phyloP scores from a whole-genome alignment of 257 asterid species.

The Solanum rostratum region DNA sequence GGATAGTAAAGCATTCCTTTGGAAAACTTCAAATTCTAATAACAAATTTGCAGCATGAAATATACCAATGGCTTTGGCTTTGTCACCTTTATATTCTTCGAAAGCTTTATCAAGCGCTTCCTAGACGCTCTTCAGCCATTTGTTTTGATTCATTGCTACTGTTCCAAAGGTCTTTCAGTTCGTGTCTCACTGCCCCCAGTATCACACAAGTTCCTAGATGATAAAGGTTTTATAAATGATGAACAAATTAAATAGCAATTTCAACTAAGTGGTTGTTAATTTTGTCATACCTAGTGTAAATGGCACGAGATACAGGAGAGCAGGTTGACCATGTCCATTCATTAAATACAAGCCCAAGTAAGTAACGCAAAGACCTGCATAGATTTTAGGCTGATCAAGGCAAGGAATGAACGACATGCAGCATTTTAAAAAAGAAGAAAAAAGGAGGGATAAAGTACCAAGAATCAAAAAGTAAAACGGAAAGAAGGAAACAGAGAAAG shows the following conservation, averaged over 20 bases:
- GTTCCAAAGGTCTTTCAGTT: conserved; percentile 69
- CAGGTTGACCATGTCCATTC: conserved; percentile 96
- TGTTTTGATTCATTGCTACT: conserved; percentile 21
- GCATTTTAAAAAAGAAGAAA: not conserved
- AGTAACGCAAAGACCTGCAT: conserved; percentile 67
- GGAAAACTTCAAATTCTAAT: not conserved
- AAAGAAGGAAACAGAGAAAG: not conserved
- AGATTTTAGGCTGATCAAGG: conserved; percentile 1
- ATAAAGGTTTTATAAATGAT: not conserved
- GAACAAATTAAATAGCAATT: not conserved
- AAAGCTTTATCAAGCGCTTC: not conserved
- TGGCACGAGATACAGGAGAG: conserved; percentile 91
- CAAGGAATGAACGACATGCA: not conserved
- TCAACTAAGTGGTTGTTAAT: not conserved
- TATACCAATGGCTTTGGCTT: not conserved
- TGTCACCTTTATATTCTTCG: not conserved
- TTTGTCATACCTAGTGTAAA: conserved; percentile 64
- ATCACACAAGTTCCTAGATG: conserved; percentile 53
- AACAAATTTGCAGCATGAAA: not conserved
- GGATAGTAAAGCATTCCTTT: not conserved
- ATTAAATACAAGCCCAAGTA: conserved; percentile 77
- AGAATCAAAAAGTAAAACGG: not conserved
- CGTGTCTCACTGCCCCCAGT: conserved; percentile 63
- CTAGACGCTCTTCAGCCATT: not conserved
- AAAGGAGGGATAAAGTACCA: not conserved